Conservation (phyloP, 2,329 filamentous ascomycete species). For the Decorospora gaudefroyi region DNA sequence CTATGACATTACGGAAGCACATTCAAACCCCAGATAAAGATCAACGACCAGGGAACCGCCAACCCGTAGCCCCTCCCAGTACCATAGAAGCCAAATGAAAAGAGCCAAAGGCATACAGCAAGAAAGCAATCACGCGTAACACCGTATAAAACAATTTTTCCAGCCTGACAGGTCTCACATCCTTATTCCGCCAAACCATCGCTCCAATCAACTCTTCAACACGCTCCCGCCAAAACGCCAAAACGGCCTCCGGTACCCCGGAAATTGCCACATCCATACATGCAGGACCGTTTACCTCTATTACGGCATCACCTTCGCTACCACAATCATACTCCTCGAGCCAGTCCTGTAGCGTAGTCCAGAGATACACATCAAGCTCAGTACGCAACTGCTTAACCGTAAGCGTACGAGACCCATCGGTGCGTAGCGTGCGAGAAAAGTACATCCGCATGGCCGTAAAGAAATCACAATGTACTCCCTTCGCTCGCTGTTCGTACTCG, state of each 20-base stretch:
- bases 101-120: too few species aligned
- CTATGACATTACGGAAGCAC: too few species aligned
- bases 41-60: too few species aligned
- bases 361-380: slow-evolving; percentile 8
- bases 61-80: too few species aligned
- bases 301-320: background rate
- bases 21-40: too few species aligned
- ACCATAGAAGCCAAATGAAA: too few species aligned
- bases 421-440: slow-evolving; percentile 5
- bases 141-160: too few species aligned
- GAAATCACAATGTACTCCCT: too few species aligned
- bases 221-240: slow-evolving; percentile 2
- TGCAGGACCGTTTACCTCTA: background rate
- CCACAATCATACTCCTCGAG: background rate
- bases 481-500: too few species aligned
- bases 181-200: slow-evolving; percentile 10
- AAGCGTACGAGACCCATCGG: background rate
- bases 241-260: background rate
- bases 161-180: background rate
- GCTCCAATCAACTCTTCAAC: slow-evolving; percentile 1
- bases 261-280: background rate
- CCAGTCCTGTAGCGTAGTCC: slow-evolving; percentile 9
- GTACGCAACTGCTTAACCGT: background rate
- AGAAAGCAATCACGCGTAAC: too few species aligned
- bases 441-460: slow-evolving; percentile 7